Percentiles rank a stretch among this genome's conserved stretches.
Conservation (phyloP, 2,329 filamentous ascomycete species). For the Penicillium sp. region DNA sequence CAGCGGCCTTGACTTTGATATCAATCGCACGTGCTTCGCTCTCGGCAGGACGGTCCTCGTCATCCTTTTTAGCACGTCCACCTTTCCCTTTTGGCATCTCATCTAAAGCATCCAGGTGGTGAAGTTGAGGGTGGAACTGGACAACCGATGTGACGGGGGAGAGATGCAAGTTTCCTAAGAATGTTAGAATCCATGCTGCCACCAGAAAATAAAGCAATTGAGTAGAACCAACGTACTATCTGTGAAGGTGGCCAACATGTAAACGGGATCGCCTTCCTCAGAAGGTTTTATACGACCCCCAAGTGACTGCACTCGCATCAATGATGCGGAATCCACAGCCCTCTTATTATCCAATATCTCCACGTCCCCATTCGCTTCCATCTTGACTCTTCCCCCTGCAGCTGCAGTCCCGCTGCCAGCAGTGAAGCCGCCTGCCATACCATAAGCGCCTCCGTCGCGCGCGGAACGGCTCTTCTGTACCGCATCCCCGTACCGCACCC, state of each 20-base stretch:
- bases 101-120: conserved; percentile 77
- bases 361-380: conserved; percentile 19
- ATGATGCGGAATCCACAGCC: conserved; percentile 35
- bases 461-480: conserved; percentile 49
- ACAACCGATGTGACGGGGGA: conserved; percentile 75
- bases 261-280: conserved; percentile 61
- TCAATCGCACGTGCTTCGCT: conserved; percentile 66
- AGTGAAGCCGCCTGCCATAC: conserved; percentile 64
- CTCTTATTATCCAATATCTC: conserved; percentile 29
- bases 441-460: conserved; percentile 58
- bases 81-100: conserved; percentile 49
- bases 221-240: conserved; percentile 51
- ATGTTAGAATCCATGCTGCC: conserved; percentile 6
- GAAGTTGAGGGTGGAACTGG: conserved; percentile 81
- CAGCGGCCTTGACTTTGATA: conserved; percentile 72
- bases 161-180: conserved; percentile 71
- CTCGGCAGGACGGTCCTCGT: conserved; percentile 40
- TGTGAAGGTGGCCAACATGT: conserved; percentile 88
- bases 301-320: conserved; percentile 71
- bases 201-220: neutral
- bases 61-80: conserved; percentile 32
- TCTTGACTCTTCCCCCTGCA: conserved; percentile 23
- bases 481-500: conserved; percentile 70
- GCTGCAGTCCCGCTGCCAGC: conserved; percentile 42
- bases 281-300: conserved; percentile 68